Conservation (phyloP, 2,329 filamentous ascomycete genomes). For the Sporothrix inflata region DNA sequence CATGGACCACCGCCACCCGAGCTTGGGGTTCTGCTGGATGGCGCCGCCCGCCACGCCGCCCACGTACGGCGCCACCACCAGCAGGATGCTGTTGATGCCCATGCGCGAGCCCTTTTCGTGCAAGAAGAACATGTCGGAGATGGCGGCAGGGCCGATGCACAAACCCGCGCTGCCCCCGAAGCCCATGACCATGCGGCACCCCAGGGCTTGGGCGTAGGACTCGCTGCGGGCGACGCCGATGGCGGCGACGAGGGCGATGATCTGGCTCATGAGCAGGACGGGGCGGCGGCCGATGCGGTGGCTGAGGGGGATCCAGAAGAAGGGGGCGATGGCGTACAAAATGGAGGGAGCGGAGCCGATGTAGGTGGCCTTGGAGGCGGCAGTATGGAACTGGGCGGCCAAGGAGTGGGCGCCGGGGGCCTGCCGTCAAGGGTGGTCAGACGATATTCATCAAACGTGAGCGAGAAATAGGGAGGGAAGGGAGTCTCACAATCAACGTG, state of each 20-base stretch:
- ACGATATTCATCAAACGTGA: neutral
- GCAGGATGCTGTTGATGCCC: constrained; percentile 32
- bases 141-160: constrained; percentile 31
- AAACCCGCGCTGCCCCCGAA: constrained; percentile 31
- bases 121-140: constrained; percentile 34
- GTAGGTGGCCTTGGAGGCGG: constrained; percentile 31
- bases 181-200: constrained; percentile 32
- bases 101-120: constrained; percentile 33
- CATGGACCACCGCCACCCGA: constrained; percentile 34
- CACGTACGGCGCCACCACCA: constrained; percentile 32
- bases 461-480: neutral
- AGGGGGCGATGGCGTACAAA: constrained; percentile 31
- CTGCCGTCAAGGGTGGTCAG: neutral
- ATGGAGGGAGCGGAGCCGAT: constrained; percentile 32
- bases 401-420: constrained; percentile 31
- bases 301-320: constrained; percentile 35
- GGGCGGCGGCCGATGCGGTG: constrained; percentile 34
- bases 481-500: constrained; percentile 29
- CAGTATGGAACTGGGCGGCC: constrained; percentile 28
- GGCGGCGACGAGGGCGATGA: constrained; percentile 31
- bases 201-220: constrained; percentile 29
- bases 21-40: constrained; percentile 27
- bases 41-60: constrained; percentile 32
- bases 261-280: constrained; percentile 30
- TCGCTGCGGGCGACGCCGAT: constrained; percentile 31